Base-by-base conservation (phyloP, 192 early-diverging fungal species). In the Spizellomyces sp. region DNA sequence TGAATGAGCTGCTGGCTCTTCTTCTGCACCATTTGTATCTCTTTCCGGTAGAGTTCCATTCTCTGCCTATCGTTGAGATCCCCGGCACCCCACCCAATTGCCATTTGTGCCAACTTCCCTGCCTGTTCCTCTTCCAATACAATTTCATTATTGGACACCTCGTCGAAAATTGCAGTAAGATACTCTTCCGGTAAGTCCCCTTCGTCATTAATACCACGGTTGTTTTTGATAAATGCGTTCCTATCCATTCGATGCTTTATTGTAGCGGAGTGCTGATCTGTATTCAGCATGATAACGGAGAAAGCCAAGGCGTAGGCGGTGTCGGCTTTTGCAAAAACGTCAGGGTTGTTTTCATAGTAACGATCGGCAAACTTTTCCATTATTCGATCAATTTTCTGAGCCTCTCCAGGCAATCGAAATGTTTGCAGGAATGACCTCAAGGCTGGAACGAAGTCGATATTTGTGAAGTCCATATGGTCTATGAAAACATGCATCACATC, bases 41-140 rank as follows among this genome's bases (percentile, higher is more conserved):
- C 86, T 66, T 80, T 76, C 8, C 72, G 69, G 67, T 81, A 88
- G 36, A 83, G 58, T 46, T 88, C 86, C 79, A 83, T 80, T 17
- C 81, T 48, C 56, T 84, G 75, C 41, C 74, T 72, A 17, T 88
- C 86, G 54, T 68, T 75, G 7, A 78, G 52, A 45, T 83, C 75
- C 5, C 79, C 69, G 67, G 73, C 74, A 58, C 81, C 78, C 83
- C 85, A 36, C 73, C 87, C 83, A n/a, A 81, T 75, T 6, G 83
- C 80, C 71, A 89, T 80, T 19, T 79, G 67, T 3, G 85, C 83
- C 7, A 88, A 58, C 56, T 83, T 80, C 10, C 70, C 81, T 4
- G 88, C 88, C 12, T 87, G 88, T 63, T 98, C 95, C 67, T 96
- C 95, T 66, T 95, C 94, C 87, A 98, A 88, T 62, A 91, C 92